Evolutionary conservation across 2,329 filamentous ascomycete species (phyloP), one percentile per base, ranked within the genome.

Genomic region (Colletotrichum caudatum): DNA sequence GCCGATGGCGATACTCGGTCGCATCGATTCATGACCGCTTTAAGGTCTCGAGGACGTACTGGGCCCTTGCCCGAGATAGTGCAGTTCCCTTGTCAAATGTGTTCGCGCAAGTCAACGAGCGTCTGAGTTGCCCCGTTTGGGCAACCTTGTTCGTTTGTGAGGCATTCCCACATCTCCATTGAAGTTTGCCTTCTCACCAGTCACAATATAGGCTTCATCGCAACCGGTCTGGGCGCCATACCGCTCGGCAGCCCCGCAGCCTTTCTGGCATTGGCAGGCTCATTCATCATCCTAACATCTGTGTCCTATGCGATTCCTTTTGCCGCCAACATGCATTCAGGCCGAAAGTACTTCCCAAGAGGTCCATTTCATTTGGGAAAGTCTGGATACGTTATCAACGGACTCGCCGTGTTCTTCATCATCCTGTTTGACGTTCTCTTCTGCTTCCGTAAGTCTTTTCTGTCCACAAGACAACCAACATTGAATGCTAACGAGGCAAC

Each of bases 21-120:
- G 35, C 29, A 26, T 6, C 2, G 18, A 16, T n/a, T 23, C 14
- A 59, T 69, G 23, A 9, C 5, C 2, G 14, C 11, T 35, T 12
- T 12, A 8, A 72, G 74, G 75, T 74, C 71, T 76, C 77, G 50
- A 76, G 78, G 23, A 79, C 83, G 44, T 86, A 84, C 78, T 88
- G 87, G 87, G 82, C 84, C 1, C 79, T 89, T 23, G 87, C 89
- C 48, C 86, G 89, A 41, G 89, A 91, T 77, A 85, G 87, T 50
- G 89, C 89, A 2, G 89, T 89, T 3, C 89, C 89, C 0, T 87
- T 90, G 76, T 83, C 23, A 2, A 62, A 35, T 3, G 5, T 71
- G 9, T 68, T 71, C 23, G 68, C 41, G 1, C 39, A 35, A 48
- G 88, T 91, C 74, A 85, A 87, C 77, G 81, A 84, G 72, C 79